Conservation (phyloP, 148 eudicot species). For the Chenopodium formosanum region DNA sequence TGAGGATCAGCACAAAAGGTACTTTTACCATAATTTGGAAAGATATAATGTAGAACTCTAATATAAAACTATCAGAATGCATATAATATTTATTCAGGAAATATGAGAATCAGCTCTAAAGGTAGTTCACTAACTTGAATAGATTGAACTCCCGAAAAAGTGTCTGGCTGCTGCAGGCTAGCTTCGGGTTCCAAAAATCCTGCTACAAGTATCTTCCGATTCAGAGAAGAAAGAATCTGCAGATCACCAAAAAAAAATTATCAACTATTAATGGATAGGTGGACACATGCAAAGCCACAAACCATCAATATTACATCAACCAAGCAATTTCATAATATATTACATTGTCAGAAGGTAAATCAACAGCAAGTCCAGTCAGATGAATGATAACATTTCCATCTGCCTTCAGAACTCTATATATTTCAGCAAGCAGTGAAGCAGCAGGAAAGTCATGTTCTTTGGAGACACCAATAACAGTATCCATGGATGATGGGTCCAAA, state of each 20-base stretch:
- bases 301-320: not conserved
- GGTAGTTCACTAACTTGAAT: conserved; percentile 43
- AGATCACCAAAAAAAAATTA: not conserved
- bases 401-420: conserved; percentile 69
- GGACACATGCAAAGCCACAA: not conserved
- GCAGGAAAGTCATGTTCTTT: conserved; percentile 54
- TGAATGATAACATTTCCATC: conserved; percentile 62
- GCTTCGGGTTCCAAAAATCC: conserved; percentile 65
- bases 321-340: conserved; percentile 19
- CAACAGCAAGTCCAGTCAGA: conserved; percentile 34
- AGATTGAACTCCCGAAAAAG: conserved; percentile 38
- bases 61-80: not conserved
- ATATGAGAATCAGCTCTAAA: too few relatives aligned
- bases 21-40: not conserved
- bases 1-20: not conserved
- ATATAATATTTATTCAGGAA: not conserved
- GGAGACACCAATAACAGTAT: conserved; percentile 47
- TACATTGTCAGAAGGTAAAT: conserved; percentile 34
- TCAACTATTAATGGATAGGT: not conserved
- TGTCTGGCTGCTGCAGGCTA: conserved; percentile 29
- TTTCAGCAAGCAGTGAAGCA: conserved; percentile 47
- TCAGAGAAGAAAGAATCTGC: conserved; percentile 56
- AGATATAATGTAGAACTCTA: not conserved
- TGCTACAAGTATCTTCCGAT: conserved; percentile 66
- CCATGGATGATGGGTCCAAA: conserved; percentile 56